Percentiles rank a stretch among this genome's conserved stretches.
Conservation (phyloP, 1,284 basidiomycete species). For the Puccinia coronata region DNA sequence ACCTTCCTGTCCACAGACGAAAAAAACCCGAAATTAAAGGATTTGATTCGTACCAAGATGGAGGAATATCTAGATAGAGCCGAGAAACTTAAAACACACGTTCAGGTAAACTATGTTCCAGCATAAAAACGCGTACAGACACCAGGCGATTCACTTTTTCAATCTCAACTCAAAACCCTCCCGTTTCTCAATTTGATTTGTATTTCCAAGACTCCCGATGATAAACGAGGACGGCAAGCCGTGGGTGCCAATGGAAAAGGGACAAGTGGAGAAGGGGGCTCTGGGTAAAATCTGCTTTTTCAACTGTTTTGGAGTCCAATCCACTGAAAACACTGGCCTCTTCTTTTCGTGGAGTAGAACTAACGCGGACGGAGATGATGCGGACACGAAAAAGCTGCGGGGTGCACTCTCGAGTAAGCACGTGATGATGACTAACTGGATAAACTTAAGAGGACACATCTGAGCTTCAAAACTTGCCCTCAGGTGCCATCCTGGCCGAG, state of each 20-base stretch:
- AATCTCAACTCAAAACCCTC: not conserved
- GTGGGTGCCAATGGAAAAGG: slow-evolving; percentile 72
- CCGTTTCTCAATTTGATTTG: not conserved
- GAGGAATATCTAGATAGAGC: slow-evolving; percentile 89
- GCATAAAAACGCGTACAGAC: not conserved
- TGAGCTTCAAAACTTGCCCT: not conserved
- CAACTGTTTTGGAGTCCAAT: slow-evolving; percentile 1
- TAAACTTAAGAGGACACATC: not conserved
- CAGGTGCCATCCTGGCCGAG: slow-evolving; percentile 82
- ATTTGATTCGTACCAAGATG: slow-evolving; percentile 84
- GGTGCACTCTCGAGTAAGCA: slow-evolving; percentile 71
- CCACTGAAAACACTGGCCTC: slow-evolving; percentile 18
- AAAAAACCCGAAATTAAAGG: slow-evolving; percentile 91
- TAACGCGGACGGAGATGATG: slow-evolving; percentile 77
- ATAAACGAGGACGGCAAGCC: slow-evolving; percentile 74
- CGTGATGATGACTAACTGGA: not conserved
- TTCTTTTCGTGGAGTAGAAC: slow-evolving; percentile 56
- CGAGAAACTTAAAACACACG: slow-evolving; percentile 78
- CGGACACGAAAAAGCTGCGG: slow-evolving; percentile 91
- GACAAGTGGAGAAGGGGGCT: slow-evolving; percentile 66
- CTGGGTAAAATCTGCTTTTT: slow-evolving; percentile 58
- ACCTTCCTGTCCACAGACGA: slow-evolving; percentile 67
- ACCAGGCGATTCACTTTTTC: not conserved
- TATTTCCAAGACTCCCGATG: slow-evolving; percentile 62
- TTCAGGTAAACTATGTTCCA: slow-evolving; percentile 45